Percentiles rank a stretch among this genome's conserved stretches.
phyloP scores from a whole-genome alignment of 768 basidiomycete genomes.

The Boletus subparvulus region DNA sequence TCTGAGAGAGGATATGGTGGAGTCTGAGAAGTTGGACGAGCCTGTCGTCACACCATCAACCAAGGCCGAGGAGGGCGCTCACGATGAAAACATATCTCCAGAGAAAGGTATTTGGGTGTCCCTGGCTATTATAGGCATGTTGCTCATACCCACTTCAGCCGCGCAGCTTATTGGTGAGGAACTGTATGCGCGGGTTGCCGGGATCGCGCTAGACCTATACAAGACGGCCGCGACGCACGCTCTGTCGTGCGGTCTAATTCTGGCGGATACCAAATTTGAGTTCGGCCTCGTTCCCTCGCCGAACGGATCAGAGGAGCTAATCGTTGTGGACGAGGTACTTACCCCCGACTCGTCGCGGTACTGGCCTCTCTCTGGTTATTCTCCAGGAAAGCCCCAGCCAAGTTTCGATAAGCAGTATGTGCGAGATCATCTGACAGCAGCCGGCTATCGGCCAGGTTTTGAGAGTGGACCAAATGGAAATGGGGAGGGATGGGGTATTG shows the following conservation, averaged over 20 bases:
- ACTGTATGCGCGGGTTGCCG: constrained; percentile 60
- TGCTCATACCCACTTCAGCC: constrained; percentile 41
- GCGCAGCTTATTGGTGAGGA: constrained; percentile 63
- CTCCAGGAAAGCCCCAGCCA: constrained; percentile 71
- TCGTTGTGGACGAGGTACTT: constrained; percentile 94
- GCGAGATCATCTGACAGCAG: constrained; percentile 79
- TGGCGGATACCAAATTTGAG: constrained; percentile 99
- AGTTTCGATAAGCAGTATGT: constrained; percentile 98
- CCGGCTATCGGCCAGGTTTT: constrained; percentile 76
- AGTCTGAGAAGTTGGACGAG: constrained; percentile 77
- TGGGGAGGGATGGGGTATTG: constrained; percentile 77
- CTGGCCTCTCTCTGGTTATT: constrained; percentile 82
- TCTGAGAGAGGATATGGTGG: constrained; percentile 72
- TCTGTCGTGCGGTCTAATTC: constrained; percentile 74
- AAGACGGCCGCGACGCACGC: constrained; percentile 74
- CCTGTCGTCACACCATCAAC: constrained; percentile 96
- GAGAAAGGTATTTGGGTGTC: constrained; percentile 53
- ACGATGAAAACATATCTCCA: constrained; percentile 95
- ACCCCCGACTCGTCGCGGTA: constrained; percentile 98
- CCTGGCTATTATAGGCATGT: background rate
- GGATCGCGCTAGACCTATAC: constrained; percentile 64
- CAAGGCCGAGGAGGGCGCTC: constrained; percentile 89
- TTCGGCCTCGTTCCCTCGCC: constrained; percentile 73
- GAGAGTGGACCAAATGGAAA: constrained; percentile 69
- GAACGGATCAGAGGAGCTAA: constrained; percentile 48